Conservation (phyloP, 1,284 basidiomycete species). For the Puccinia hordei region DNA sequence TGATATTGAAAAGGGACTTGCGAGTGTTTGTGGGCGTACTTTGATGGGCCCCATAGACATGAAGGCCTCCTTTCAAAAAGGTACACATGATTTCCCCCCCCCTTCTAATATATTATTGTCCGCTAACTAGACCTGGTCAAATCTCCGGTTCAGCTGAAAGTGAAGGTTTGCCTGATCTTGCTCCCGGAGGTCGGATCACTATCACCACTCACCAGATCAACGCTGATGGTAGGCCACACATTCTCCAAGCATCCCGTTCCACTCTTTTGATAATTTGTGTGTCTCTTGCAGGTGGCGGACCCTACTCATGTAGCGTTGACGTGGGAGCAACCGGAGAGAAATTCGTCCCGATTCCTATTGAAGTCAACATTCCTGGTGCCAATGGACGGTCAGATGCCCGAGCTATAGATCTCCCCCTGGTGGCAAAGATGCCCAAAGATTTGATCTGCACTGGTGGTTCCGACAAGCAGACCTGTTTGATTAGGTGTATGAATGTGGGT, state of each 20-base stretch:
- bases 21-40: constrained; percentile 46
- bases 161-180: constrained; percentile 44
- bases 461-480: constrained; percentile 41
- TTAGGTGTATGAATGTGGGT: constrained; percentile 48
- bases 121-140: neutral
- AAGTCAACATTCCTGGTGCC: constrained; percentile 43
- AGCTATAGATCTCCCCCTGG: constrained; percentile 40
- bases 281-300: constrained; percentile 33
- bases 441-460: constrained; percentile 43
- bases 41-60: constrained; percentile 44
- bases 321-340: constrained; percentile 35
- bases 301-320: constrained; percentile 42
- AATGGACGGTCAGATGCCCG: constrained; percentile 28
- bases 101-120: neutral
- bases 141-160: constrained; percentile 15
- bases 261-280: neutral
- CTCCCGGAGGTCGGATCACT: constrained; percentile 27
- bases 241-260: neutral
- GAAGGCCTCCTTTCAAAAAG: constrained; percentile 28
- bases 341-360: constrained; percentile 30
- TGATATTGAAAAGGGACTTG: constrained; percentile 38
- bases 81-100: neutral
- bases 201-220: constrained; percentile 49
- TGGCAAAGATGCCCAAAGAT: constrained; percentile 38
- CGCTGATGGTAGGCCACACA: constrained; percentile 33